Percentiles rank a stretch among this genome's conserved stretches.
Conservation (phyloP, 1,284 basidiomycete species). For the Pseudozyma thailandica region DNA sequence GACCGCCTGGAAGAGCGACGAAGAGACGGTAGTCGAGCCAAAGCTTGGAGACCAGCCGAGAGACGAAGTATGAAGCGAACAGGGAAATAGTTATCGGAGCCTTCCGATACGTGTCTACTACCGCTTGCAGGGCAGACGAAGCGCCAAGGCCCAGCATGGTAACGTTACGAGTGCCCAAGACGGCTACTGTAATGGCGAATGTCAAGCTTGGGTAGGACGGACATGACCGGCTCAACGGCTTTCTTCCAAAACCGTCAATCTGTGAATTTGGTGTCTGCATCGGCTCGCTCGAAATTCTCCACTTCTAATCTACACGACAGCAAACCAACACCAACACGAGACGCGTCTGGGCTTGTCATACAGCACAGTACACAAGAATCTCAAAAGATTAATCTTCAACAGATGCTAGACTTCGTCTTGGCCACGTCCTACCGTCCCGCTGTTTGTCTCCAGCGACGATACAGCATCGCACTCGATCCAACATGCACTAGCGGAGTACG, state of each 20-base stretch:
- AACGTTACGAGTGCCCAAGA: not conserved
- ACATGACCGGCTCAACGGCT: no score
- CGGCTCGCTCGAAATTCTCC: no score
- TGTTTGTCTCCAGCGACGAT: no score
- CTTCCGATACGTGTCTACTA: conserved; percentile 26
- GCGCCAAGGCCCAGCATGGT: conserved; percentile 9
- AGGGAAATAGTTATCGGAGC: conserved; percentile 35
- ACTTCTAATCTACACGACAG: conserved; percentile 33
- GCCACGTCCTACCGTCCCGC: no score
- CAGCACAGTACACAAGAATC: not conserved
- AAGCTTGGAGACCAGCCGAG: conserved; percentile 21
- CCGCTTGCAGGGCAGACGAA: conserved; percentile 6
- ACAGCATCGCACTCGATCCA: no score
- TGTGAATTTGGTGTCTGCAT: no score
- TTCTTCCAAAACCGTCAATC: no score
- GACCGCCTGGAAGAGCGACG: conserved; percentile 37
- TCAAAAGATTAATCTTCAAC: no score
- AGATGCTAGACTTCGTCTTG: no score
- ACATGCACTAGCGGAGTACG: no score
- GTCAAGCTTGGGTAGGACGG: no score
- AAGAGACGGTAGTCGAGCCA: conserved; percentile 43
- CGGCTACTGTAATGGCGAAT: no score
- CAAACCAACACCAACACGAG: conserved; percentile 2
- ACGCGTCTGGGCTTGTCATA: conserved; percentile 7
- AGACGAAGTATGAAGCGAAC: conserved; percentile 33